Percentiles rank a stretch among this genome's conserved stretches.
Conservation (phyloP, 2,329 filamentous ascomycete genomes). For the Stachybotrys echinatus region DNA sequence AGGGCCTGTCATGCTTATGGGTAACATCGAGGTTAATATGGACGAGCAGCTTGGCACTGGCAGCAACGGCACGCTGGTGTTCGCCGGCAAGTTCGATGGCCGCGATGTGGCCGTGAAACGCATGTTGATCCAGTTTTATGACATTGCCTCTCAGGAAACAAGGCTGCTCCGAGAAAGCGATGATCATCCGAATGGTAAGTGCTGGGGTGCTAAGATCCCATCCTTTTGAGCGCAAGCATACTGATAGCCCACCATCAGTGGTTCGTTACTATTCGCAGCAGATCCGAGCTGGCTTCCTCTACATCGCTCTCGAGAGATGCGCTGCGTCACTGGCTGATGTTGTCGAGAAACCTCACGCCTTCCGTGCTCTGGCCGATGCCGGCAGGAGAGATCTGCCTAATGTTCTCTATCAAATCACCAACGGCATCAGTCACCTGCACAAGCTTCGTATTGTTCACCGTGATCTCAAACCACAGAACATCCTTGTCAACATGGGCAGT, state of each 20-base stretch:
- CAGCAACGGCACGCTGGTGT: constrained; percentile 96
- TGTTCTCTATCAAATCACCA: constrained; percentile 82
- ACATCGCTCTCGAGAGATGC: constrained; percentile 92
- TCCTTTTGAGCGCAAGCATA: neutral
- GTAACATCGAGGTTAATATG: constrained; percentile 59
- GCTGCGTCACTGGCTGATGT: constrained; percentile 91
- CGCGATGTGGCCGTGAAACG: constrained; percentile 93
- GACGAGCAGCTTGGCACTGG: constrained; percentile 66
- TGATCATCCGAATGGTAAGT: constrained; percentile 76
- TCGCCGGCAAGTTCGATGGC: constrained; percentile 89
- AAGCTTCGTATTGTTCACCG: constrained; percentile 91
- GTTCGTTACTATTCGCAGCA: constrained; percentile 96
- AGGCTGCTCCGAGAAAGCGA: constrained; percentile 87
- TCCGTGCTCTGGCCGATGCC: constrained; percentile 63
- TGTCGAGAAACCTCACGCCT: constrained; percentile 67
- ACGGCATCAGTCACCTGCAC: constrained; percentile 84
- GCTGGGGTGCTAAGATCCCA: neutral
- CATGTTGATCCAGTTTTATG: constrained; percentile 93
- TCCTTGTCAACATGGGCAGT: constrained; percentile 73
- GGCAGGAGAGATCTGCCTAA: constrained; percentile 72
- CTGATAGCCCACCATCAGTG: constrained; percentile 42
- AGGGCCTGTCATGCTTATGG: constrained; percentile 55
- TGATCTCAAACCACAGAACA: constrained; percentile 96
- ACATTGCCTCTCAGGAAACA: constrained; percentile 92
- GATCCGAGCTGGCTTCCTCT: constrained; percentile 82